Evolutionary conservation across 2,329 filamentous ascomycete genomes (phyloP).

Genomic region (Didymella pomorum): DNA sequence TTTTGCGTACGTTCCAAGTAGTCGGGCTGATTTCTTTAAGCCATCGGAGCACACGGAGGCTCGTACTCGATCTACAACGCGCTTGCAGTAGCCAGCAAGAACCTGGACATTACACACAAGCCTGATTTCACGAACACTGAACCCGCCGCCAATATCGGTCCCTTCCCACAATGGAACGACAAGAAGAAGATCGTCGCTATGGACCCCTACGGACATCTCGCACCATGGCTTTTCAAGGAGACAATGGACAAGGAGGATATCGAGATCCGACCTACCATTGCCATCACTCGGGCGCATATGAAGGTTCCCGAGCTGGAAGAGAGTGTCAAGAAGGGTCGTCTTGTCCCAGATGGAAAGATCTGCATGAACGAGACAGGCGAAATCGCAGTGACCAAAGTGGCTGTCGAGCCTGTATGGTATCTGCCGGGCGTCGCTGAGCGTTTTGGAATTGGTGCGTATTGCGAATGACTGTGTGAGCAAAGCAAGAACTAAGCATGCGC

Average conservation of each 20-base stretch:
- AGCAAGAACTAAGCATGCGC: constrained; percentile 36
- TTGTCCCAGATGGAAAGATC: constrained; percentile 85
- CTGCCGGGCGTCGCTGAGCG: constrained; percentile 76
- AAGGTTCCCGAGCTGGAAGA: constrained; percentile 94
- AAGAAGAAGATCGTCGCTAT: constrained; percentile 96
- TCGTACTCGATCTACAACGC: constrained; percentile 97
- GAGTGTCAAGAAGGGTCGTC: constrained; percentile 79
- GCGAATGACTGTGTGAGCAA: neutral
- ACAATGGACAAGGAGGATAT: constrained; percentile 79
- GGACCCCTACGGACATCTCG: constrained; percentile 91
- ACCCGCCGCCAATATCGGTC: constrained; percentile 87
- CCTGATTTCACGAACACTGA: constrained; percentile 85
- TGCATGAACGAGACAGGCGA: constrained; percentile 87
- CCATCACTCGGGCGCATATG: constrained; percentile 93
- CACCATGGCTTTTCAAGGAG: constrained; percentile 83
- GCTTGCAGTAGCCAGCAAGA: constrained; percentile 87
- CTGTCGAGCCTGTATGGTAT: constrained; percentile 84
- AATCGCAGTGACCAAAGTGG: constrained; percentile 93
- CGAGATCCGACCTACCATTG: constrained; percentile 89
- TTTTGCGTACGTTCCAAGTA: neutral
- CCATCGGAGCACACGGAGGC: constrained; percentile 78
- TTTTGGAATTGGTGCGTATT: constrained; percentile 78
- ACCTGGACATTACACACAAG: constrained; percentile 82
- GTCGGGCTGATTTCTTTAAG: constrained; percentile 45
- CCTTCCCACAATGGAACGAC: constrained; percentile 88